Conservation (phyloP, 345 rosid genomes). For the Euphorbia pulcherrima region DNA sequence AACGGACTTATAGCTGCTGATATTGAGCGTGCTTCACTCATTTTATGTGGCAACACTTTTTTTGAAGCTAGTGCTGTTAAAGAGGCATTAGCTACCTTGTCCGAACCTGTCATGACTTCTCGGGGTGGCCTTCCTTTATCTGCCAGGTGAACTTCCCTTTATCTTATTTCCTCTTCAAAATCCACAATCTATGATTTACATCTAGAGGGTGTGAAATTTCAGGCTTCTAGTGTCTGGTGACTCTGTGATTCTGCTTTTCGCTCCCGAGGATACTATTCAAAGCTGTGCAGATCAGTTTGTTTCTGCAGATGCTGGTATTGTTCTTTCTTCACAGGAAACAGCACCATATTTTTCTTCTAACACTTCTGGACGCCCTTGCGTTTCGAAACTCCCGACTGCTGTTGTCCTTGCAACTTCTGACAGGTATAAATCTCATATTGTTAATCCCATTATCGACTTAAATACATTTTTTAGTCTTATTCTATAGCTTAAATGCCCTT, state of each 20-base stretch:
- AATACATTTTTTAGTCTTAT: too few relatives aligned
- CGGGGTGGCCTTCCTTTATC: slow-evolving; percentile 32
- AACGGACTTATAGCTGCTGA: slow-evolving; percentile 35
- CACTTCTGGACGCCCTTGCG: slow-evolving; percentile 1
- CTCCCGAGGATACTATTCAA: slow-evolving; percentile 25
- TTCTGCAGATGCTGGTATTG: slow-evolving; percentile 28
- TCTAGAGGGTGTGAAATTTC: slow-evolving; percentile 13
- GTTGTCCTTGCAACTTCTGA: slow-evolving; percentile 28
- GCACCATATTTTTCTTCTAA: slow-evolving; percentile 26
- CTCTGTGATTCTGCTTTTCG: slow-evolving; percentile 27
- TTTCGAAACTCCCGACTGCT: slow-evolving; percentile 25
- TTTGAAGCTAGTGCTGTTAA: slow-evolving; percentile 29
- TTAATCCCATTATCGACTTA: background rate
- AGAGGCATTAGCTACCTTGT: slow-evolving; percentile 26
- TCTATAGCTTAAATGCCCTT: too few relatives aligned
- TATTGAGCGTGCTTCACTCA: slow-evolving; percentile 32
- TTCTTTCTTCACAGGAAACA: slow-evolving; percentile 24
- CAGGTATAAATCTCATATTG: slow-evolving; percentile 23
- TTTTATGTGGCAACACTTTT: slow-evolving; percentile 34
- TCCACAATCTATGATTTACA: slow-evolving; percentile 8
- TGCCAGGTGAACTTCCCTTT: slow-evolving; percentile 19
- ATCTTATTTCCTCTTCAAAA: background rate
- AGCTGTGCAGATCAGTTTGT: slow-evolving; percentile 25
- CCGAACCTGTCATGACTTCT: slow-evolving; percentile 32
- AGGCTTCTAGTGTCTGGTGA: slow-evolving; percentile 30